A percentile compares a stretch with the other conserved stretches of the same genome.
Conservation (phyloP, 441 rosid genomes). For the Macaranga tanarius region DNA sequence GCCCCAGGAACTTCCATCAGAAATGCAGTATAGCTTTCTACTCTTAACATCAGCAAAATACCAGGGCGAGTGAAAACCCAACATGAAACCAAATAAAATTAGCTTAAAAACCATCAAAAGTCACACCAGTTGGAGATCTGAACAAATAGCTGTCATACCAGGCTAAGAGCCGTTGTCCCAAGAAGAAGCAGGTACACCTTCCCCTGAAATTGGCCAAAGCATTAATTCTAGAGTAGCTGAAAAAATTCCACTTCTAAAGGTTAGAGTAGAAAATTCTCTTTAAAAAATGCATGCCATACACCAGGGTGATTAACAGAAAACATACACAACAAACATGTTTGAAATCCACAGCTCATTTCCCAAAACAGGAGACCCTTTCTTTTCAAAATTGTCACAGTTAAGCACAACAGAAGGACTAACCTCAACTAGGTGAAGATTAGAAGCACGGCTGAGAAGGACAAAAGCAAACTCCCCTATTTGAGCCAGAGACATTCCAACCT, state of each 20-base stretch:
- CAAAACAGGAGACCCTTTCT: not conserved
- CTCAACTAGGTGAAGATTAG: constrained; percentile 93
- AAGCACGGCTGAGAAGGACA: constrained; percentile 94
- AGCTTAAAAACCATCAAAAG: not conserved
- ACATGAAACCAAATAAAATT: not conserved
- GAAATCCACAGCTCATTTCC: constrained; percentile 8
- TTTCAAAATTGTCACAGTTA: not conserved
- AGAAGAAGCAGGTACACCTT: constrained; percentile 85
- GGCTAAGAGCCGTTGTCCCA: constrained; percentile 91
- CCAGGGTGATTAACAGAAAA: not conserved
- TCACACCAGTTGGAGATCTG: not conserved
- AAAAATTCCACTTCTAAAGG: not conserved
- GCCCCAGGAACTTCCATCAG: not conserved
- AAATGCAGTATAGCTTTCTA: not conserved
- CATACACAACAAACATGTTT: not conserved
- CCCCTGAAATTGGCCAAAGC: constrained; percentile 48
- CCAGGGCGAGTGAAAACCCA: not conserved
- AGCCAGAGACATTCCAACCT: constrained; percentile 97
- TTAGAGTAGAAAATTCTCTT: not conserved
- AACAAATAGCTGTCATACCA: constrained; percentile 48
- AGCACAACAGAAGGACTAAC: constrained; percentile 26
- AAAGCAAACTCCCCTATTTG: constrained; percentile 97
- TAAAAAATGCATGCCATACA: not conserved
- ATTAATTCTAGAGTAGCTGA: constrained; percentile 14
- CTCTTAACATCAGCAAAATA: no score